A percentile compares a stretch with the other conserved stretches of the same genome.
phyloP scores from a whole-genome alignment of 805 yeast species.

The Yarrowia sp. region DNA sequence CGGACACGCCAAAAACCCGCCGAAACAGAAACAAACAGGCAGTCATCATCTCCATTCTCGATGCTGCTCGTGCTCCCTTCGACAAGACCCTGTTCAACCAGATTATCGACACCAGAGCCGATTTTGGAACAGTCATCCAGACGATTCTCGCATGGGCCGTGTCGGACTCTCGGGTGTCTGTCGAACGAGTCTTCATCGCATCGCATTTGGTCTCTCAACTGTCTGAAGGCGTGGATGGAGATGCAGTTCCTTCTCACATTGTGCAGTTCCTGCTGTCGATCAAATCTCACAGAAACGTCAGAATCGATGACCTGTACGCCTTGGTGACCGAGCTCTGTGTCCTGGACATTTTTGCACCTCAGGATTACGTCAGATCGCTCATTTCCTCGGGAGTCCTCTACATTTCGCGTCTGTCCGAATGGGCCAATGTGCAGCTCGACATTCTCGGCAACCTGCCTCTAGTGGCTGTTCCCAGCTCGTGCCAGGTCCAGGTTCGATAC shows the following conservation, averaged over 20 bases:
- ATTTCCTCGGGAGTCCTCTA: constrained; percentile 88
- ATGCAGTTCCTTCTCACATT: constrained; percentile 15
- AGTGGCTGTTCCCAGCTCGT: constrained; percentile 35
- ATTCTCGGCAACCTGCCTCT: constrained; percentile 55
- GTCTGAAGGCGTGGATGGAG: constrained; percentile 23
- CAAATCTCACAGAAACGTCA: constrained; percentile 9
- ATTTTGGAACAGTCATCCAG: constrained; percentile 41
- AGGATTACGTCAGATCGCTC: constrained; percentile 75
- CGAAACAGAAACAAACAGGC: constrained; percentile 41
- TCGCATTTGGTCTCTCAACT: constrained; percentile 42
- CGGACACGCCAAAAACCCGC: constrained; percentile 43
- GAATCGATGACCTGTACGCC: constrained; percentile 49
- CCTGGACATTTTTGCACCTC: constrained; percentile 59
- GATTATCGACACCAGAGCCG: constrained; percentile 32
- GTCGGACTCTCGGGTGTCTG: constrained; percentile 41
- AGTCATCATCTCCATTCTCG: constrained; percentile 5
- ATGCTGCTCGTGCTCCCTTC: background rate
- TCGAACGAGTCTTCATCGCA: constrained; percentile 44
- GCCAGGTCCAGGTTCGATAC: constrained; percentile 18
- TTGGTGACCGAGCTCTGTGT: constrained; percentile 60
- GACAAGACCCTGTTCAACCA: constrained; percentile 16
- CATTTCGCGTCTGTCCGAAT: constrained; percentile 54
- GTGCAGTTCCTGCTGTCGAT: constrained; percentile 20
- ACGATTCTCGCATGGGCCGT: constrained; percentile 47
- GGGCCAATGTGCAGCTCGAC: constrained; percentile 54